Conservation (phyloP, 306 rosid species). For the Casuarina glauca region DNA sequence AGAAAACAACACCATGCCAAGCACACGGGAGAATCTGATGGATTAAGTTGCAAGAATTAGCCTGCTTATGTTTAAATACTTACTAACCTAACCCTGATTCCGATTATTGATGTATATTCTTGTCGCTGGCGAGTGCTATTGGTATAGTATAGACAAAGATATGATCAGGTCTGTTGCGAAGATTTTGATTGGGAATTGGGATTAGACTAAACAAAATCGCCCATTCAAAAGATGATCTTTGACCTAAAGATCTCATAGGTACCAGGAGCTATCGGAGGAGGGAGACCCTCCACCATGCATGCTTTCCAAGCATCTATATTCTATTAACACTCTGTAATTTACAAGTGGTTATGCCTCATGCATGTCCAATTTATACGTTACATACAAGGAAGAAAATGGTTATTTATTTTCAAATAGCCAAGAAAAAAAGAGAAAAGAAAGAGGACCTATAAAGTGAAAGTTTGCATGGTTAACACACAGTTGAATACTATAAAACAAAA, state of each 20-base stretch:
- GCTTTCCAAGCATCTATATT: constrained; percentile 24
- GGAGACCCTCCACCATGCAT: constrained; percentile 47
- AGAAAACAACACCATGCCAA: constrained; percentile 51
- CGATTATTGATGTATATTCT: too few relatives aligned
- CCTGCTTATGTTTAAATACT: not conserved
- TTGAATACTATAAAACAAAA: not conserved
- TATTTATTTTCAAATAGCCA: constrained; percentile 7
- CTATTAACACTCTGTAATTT: constrained; percentile 23
- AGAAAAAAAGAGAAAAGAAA: not conserved
- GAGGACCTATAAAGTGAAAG: constrained; percentile 14
- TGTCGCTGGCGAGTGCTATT: constrained; percentile 1
- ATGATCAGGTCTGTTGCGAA: constrained; percentile 31
- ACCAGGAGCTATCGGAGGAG: constrained; percentile 38
- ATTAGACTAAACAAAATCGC: constrained; percentile 29
- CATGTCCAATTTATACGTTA: constrained; percentile 27
- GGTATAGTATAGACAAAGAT: constrained; percentile 36
- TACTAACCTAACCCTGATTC: not conserved
- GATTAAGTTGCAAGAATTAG: constrained; percentile 15
- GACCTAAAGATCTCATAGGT: constrained; percentile 70
- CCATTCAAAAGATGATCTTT: constrained; percentile 63
- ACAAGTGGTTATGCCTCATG: constrained; percentile 45
- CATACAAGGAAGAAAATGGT: not conserved
- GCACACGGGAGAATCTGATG: constrained; percentile 48
- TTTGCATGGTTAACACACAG: not conserved
- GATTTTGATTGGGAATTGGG: constrained; percentile 38